These are phyloP conservation scores for Biscogniauxia mediterranea DNA, from an alignment of 2,329 filamentous ascomycete species.

Conservation along the genomic window DNA sequence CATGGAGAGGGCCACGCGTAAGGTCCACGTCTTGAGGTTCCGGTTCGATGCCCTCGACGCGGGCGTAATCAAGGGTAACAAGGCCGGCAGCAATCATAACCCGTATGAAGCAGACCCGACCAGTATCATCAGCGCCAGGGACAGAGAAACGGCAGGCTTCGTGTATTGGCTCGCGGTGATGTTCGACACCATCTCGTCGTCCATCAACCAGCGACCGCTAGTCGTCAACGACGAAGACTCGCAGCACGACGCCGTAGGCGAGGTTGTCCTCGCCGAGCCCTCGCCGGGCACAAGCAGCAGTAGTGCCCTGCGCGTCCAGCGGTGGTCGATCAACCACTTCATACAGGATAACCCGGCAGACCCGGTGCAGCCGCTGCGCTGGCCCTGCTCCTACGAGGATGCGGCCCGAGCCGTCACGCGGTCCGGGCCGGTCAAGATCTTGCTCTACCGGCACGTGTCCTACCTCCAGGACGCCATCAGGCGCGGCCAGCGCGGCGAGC, in stretches of 20 bases:
- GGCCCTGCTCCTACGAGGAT: conserved; percentile 55
- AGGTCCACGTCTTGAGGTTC: conserved; percentile 38
- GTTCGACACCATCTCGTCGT: conserved; percentile 56
- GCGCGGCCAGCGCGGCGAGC: conserved; percentile 34
- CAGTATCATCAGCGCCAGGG: conserved; percentile 19
- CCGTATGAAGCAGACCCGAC: conserved; percentile 8
- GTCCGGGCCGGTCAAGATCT: conserved; percentile 57
- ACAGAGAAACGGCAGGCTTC: conserved; percentile 47
- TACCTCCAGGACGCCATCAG: conserved; percentile 53
- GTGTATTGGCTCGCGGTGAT: conserved; percentile 59
- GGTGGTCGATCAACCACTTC: conserved; percentile 36
- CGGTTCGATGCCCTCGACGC: conserved; percentile 18
- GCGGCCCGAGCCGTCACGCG: conserved; percentile 49
- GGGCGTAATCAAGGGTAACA: too few relatives aligned
- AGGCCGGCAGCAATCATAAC: too few relatives aligned
- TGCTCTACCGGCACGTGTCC: conserved; percentile 55
- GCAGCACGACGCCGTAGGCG: conserved; percentile 34
- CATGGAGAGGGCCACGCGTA: conserved; percentile 39
- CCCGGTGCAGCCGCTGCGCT: conserved; percentile 34
- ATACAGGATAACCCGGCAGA: conserved; percentile 33
- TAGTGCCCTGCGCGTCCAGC: conserved; percentile 1
- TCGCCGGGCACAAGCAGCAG: conserved; percentile 8
- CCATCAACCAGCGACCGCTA: conserved; percentile 42
- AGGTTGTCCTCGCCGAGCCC: conserved; percentile 19
- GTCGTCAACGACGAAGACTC: conserved; percentile 41